Base-by-base conservation (phyloP, 768 basidiomycete species). In the Amanita muscaria region DNA sequence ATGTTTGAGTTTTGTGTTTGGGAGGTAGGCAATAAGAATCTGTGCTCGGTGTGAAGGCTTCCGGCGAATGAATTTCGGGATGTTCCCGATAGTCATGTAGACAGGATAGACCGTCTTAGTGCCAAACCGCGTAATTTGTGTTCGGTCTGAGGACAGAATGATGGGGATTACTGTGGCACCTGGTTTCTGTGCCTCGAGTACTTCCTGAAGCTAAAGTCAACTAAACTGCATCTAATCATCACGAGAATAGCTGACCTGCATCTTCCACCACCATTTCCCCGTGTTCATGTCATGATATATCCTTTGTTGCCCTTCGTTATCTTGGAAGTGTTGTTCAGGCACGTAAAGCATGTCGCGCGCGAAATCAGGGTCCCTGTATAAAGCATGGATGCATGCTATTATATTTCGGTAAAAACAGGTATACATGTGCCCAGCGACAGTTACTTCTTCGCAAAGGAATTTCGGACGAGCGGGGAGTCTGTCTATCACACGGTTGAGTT, bases 231-330 rank as follows among this genome's bases (percentile, higher is more conserved):
- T 14, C 6, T 38, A n/a, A 29, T 45, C 27, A 19, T 11, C 12
- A 36, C 33, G 19, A 40, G 31, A 18, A 27, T 23, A 19, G n/a
- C n/a, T n/a, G n/a, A n/a, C n/a, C n/a, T n/a, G n/a, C n/a, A n/a
- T n/a, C n/a, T n/a, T n/a, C n/a, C 69, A 72, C 69, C 70, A 70
- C 70, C 71, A 72, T 41, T 58, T 59, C 0, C 64, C 65, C 0
- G 64, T 69, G 19, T 68, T 51, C 56, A 68, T 56, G 21, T 68
- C 64, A 44, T 56, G 53, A 18, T 55, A 62, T n/a, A 58, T 12
- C 4, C 27, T n/a, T n/a, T n/a, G n/a, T 3, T 8, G 12, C 4
- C 23, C 6, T 24, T 15, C 14, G 3, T 14, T 12, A 4, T 11
- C 22, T 12, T 5, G 5, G 14, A 14, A 39, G 23, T 39, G 38